Conservation (phyloP, 2,329 filamentous ascomycete species). For the Thelonectria blattea region DNA sequence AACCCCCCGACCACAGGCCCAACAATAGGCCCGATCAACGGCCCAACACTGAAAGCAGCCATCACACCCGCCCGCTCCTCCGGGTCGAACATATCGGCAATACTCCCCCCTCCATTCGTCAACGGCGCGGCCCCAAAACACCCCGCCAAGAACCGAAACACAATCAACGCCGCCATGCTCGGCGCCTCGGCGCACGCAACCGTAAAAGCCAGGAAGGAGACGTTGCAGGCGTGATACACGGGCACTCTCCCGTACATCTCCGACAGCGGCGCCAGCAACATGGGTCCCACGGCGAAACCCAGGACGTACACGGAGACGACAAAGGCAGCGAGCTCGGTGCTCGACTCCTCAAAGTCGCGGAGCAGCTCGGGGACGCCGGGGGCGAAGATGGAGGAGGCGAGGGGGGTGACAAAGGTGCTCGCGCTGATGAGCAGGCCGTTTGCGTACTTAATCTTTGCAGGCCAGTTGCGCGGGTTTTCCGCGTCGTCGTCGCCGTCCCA, state of each 20-base stretch:
- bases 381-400: constrained; percentile 62
- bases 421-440: constrained; percentile 39
- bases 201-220: constrained; percentile 47
- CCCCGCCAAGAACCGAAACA: constrained; percentile 59
- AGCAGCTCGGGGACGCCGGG: constrained; percentile 66
- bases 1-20: constrained; percentile 60
- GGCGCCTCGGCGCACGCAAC: constrained; percentile 47
- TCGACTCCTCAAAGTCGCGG: constrained; percentile 53
- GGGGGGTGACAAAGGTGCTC: constrained; percentile 50
- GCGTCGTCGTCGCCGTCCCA: constrained; percentile 64
- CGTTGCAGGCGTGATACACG: constrained; percentile 51
- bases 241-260: constrained; percentile 55
- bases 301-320: constrained; percentile 55
- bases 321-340: constrained; percentile 38
- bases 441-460: constrained; percentile 48
- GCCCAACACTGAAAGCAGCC: constrained; percentile 63
- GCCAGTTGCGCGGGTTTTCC: constrained; percentile 71
- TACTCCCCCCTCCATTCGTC: constrained; percentile 61
- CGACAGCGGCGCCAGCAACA: constrained; percentile 54
- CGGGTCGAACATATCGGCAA: constrained; percentile 42
- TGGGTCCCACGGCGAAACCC: constrained; percentile 56
- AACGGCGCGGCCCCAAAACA: constrained; percentile 58
- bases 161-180: constrained; percentile 49
- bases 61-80: constrained; percentile 52
- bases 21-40: constrained; percentile 46